Percentiles rank a stretch among this genome's conserved stretches.
Conservation (phyloP, 129 eudicot genomes). For the Flaveria linearis region DNA sequence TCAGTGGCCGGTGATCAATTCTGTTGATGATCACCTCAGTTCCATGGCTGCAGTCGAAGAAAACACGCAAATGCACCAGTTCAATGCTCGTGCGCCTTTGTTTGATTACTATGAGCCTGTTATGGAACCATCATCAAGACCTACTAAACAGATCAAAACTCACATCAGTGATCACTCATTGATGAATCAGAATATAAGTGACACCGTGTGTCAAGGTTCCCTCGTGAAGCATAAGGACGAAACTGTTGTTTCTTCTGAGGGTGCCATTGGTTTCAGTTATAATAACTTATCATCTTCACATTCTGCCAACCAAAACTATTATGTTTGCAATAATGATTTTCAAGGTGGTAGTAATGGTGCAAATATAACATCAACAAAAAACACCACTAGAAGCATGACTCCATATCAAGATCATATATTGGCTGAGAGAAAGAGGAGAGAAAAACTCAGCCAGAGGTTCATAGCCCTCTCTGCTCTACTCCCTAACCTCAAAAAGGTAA, state of each 20-base stretch:
- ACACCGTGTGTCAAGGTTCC: background rate
- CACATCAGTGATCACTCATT: constrained; percentile 33
- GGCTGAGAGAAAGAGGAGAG: constrained; percentile 64
- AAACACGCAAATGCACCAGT: background rate
- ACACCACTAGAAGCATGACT: constrained; percentile 12
- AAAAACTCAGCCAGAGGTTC: constrained; percentile 51
- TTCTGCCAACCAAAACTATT: constrained; percentile 6
- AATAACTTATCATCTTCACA: constrained; percentile 11
- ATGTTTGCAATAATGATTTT: constrained; percentile 6
- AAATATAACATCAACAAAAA: background rate
- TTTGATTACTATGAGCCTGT: constrained; percentile 25
- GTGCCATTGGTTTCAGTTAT: constrained; percentile 5
- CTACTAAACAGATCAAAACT: constrained; percentile 53
- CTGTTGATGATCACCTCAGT: constrained; percentile 35
- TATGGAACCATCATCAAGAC: constrained; percentile 42
- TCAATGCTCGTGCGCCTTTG: constrained; percentile 2
- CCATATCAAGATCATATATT: constrained; percentile 51
- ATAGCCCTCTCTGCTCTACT: constrained; percentile 60
- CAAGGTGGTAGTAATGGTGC: constrained; percentile 14
- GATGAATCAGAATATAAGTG: constrained; percentile 29
- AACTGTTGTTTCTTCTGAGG: constrained; percentile 30
- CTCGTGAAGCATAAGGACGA: constrained; percentile 55
- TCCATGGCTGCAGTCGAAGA: background rate
- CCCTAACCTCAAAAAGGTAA: constrained; percentile 77
- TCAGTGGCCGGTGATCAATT: constrained; percentile 52